phyloP scores from a whole-genome alignment of 1,139 yeast genomes.

The Sugiyamaella castrensis region DNA sequence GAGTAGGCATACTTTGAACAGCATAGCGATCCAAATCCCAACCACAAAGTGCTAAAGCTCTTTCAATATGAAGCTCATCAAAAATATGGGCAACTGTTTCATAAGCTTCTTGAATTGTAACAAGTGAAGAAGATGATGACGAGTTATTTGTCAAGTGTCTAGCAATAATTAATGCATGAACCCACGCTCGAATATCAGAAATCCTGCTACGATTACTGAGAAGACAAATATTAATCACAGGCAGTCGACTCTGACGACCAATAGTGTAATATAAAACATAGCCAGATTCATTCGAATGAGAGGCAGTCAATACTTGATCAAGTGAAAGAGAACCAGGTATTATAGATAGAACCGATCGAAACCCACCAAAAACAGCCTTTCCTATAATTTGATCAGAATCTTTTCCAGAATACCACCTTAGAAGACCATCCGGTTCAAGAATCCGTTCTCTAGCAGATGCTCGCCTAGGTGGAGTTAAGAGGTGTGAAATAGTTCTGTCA shows the following conservation, averaged over 20 bases:
- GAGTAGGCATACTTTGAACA: constrained; percentile 25
- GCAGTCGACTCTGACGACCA: background rate
- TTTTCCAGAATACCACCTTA: constrained; percentile 28
- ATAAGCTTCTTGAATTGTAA: constrained; percentile 27
- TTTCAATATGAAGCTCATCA: constrained; percentile 25
- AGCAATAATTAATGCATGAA: constrained; percentile 34
- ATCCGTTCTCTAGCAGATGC: constrained; percentile 34
- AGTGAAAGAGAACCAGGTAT: constrained; percentile 15
- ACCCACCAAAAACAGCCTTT: constrained; percentile 24
- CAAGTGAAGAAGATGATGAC: constrained; percentile 10
- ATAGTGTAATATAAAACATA: constrained; percentile 26
- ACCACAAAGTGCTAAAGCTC: constrained; percentile 27
- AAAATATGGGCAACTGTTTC: constrained; percentile 26
- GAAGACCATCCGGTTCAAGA: constrained; percentile 33
- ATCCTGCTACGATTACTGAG: constrained; percentile 19
- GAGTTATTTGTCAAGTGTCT: constrained; percentile 13
- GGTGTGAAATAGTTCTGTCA: constrained; percentile 26
- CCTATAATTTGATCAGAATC: constrained; percentile 24
- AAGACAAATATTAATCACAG: constrained; percentile 26
- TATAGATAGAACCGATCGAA: constrained; percentile 19
- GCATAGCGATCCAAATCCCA: constrained; percentile 31
- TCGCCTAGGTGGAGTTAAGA: constrained; percentile 30
- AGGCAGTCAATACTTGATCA: constrained; percentile 20
- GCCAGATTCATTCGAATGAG: constrained; percentile 21
- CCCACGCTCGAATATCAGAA: constrained; percentile 34